Percentiles rank a stretch among this genome's conserved stretches.
Conservation (phyloP, 2,329 filamentous ascomycete genomes). For the Cladosporium sp. region DNA sequence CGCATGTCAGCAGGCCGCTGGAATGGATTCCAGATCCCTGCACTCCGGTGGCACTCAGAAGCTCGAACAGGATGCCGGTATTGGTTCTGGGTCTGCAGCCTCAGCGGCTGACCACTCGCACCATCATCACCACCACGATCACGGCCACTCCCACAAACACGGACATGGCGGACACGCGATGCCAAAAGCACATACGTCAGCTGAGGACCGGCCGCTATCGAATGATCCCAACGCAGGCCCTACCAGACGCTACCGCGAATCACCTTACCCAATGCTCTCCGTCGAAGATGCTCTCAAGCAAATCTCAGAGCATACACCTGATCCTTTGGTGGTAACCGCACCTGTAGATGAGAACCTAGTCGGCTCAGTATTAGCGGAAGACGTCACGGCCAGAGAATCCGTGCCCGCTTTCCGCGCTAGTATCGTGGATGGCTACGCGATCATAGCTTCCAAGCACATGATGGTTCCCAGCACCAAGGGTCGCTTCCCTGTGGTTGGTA, state of each 20-base stretch:
- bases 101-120: conserved; percentile 7
- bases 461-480: conserved; percentile 59
- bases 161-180: conserved; percentile 46
- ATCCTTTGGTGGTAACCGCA: conserved; percentile 49
- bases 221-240: conserved; percentile 56
- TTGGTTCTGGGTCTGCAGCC: conserved; percentile 33
- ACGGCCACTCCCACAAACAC: conserved; percentile 47
- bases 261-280: conserved; percentile 85
- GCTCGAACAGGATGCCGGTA: conserved; percentile 74
- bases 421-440: conserved; percentile 93
- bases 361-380: conserved; percentile 73
- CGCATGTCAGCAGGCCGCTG: conserved; percentile 84
- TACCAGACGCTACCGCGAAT: conserved; percentile 69
- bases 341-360: conserved; percentile 62
- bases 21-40: conserved; percentile 69
- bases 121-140: conserved; percentile 30
- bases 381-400: conserved; percentile 70
- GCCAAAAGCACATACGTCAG: conserved; percentile 64
- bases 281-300: conserved; percentile 72
- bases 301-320: conserved; percentile 68
- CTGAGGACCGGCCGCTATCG: conserved; percentile 50
- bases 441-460: conserved; percentile 50
- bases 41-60: conserved; percentile 78
- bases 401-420: conserved; percentile 93
- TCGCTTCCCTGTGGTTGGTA: conserved; percentile 74